Evolutionary conservation across 192 early-diverging fungal genomes (phyloP), one percentile per base, ranked within the genome.

Genomic region (Irineochytrium annulatum): DNA sequence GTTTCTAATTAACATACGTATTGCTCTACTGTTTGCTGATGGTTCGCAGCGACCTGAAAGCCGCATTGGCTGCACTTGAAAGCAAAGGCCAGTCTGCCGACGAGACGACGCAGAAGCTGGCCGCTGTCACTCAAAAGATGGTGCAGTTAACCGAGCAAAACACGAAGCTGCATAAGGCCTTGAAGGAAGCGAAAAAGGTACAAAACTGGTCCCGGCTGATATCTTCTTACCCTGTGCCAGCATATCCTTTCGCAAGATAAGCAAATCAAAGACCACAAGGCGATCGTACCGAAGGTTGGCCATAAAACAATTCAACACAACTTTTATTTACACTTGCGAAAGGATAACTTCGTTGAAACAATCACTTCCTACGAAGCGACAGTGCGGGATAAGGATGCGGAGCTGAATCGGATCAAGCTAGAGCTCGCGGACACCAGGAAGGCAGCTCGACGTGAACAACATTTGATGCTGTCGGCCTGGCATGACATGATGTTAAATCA

Each of bases 401-500:
- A 78, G 45, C 24, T 64, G 27, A 56, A 69, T 19, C 54, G 63
- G 26, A 26, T 60, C 5, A 35, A 86, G 76, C 75, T 86, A 31
- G 86, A 90, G 64, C 71, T 89, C 52, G 72, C 78, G 39, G 90
- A 94, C 60, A 79, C 83, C 17, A 78, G 88, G 59, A 70, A 77
- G 20, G 87, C 87, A 65, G 81, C 77, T 56, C 76, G 74, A 64
- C 82, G 88, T 30, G 94, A 97, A 65, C 87, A 91, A 59, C 77
- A 77, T 51, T 71, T 93, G 43, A 89, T 97, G 61, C 76, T 86
- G 33, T 89, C 89, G 14, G 91, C 94, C 5, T 96, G 86, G 86
- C 80, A 86, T 60, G 78, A 87, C 57, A 54, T 84, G 17, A 69
- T 67, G 46, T 73, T 60, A 57, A 76, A 75, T 68, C 63, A 69